Evolutionary conservation across 1,139 yeast species (phyloP).

Genomic region (Candida dubliniensis): DNA sequence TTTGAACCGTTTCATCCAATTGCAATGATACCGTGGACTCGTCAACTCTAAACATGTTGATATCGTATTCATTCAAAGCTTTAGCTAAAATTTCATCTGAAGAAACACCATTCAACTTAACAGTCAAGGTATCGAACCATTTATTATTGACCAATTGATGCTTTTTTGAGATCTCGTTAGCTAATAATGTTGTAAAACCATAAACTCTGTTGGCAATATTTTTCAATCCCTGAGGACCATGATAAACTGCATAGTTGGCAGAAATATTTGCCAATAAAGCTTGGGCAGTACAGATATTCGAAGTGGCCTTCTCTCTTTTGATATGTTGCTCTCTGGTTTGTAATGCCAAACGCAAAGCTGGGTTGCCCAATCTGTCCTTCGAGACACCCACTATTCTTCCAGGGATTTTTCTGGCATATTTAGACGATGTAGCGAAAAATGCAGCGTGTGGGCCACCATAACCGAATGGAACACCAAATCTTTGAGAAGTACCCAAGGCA

Average conservation of each 20-base stretch:
- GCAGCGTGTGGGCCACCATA: conserved; percentile 99
- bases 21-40: conserved; percentile 67
- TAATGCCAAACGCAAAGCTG: conserved; percentile 86
- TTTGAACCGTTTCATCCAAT: conserved; percentile 81
- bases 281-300: conserved; percentile 97
- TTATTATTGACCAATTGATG: conserved; percentile 57
- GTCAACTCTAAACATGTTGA: conserved; percentile 74
- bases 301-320: conserved; percentile 95
- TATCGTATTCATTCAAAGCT: conserved; percentile 63
- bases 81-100: conserved; percentile 56
- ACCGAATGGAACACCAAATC: conserved; percentile 97
- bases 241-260: conserved; percentile 94
- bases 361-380: conserved; percentile 86
- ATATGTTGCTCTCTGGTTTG: conserved; percentile 99
- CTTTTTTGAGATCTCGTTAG: conserved; percentile 48
- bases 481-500: conserved; percentile 88
- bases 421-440: conserved; percentile 80
- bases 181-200: conserved; percentile 73
- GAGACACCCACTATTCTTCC: conserved; percentile 94
- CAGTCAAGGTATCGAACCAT: conserved; percentile 88
- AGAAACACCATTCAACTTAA: conserved; percentile 50
- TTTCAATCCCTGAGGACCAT: conserved; percentile 88
- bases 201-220: conserved; percentile 77
- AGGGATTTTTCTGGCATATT: conserved; percentile 88
- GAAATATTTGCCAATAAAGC: conserved; percentile 94